Percentiles rank a stretch among this genome's conserved stretches.
These are phyloP conservation scores for Breviolum minutum DNA, from an alignment of 73 alveolate genomes.

Conservation along the genomic window DNA sequence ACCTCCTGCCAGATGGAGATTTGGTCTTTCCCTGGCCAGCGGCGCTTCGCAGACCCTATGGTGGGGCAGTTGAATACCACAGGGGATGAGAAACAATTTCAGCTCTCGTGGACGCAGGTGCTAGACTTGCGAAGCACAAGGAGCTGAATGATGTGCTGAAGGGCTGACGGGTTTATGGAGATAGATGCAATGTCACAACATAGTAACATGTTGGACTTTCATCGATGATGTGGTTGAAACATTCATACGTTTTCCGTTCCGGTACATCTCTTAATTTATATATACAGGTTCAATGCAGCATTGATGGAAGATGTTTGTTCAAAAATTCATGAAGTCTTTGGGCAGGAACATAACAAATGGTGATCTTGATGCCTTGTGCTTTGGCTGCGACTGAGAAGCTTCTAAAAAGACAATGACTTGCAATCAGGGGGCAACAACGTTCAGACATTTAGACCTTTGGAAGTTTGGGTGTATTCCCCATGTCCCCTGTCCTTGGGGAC, in stretches of 20 bases:
- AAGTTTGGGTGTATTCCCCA: too few relatives aligned
- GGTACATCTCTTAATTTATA: too few relatives aligned
- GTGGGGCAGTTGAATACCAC: conserved; percentile 27
- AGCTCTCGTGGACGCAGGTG: neutral
- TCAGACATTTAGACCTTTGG: too few relatives aligned
- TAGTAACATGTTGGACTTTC: too few relatives aligned
- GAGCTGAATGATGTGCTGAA: neutral
- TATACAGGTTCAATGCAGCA: too few relatives aligned
- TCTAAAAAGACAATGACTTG: too few relatives aligned
- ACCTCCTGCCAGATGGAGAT: neutral
- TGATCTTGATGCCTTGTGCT: neutral
- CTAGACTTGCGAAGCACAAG: neutral
- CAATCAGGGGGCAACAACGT: too few relatives aligned
- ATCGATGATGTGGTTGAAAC: too few relatives aligned
- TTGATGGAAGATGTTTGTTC: too few relatives aligned
- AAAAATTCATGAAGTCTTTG: too few relatives aligned
- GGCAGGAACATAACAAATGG: neutral
- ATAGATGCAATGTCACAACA: neutral
- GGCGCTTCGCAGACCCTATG: neutral
- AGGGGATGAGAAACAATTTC: neutral
- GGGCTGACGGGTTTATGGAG: neutral
- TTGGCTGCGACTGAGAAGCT: neutral
- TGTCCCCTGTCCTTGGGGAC: too few relatives aligned
- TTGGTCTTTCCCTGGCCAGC: neutral
- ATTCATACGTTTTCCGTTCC: too few relatives aligned